Conservation (phyloP, 1,139 yeast species). For the Saccharomyces hybrid region DNA sequence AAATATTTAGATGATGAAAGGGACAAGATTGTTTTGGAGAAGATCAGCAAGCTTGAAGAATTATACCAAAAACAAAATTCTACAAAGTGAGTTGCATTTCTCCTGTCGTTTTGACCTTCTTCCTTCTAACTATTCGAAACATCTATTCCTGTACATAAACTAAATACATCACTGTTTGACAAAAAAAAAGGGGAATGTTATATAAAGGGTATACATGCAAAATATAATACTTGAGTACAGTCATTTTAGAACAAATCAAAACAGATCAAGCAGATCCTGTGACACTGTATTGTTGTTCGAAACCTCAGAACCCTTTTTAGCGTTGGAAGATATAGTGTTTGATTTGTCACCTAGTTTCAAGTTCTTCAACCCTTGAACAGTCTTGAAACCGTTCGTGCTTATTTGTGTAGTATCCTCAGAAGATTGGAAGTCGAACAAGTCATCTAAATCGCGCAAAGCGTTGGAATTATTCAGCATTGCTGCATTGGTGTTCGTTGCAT, state of each 20-base stretch:
- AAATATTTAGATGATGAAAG: conserved; percentile 67
- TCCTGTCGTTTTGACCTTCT: not conserved
- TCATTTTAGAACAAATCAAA: conserved; percentile 4
- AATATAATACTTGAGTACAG: not conserved
- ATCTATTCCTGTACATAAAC: not conserved
- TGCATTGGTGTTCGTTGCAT: conserved; percentile 9
- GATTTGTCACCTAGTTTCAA: conserved; percentile 21
- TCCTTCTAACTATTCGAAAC: not conserved
- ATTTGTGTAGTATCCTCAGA: conserved; percentile 16
- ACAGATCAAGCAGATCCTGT: conserved; percentile 50
- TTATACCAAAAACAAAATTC: conserved; percentile 14
- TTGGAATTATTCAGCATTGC: conserved; percentile 29
- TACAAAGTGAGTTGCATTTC: not conserved
- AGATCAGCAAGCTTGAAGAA: conserved; percentile 35
- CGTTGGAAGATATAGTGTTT: not conserved
- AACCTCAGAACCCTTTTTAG: not conserved
- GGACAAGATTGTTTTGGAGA: conserved; percentile 53
- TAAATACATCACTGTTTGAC: not conserved
- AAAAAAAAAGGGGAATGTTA: not conserved
- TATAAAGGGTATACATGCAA: not conserved
- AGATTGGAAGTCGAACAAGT: conserved; percentile 41
- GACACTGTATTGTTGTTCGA: conserved; percentile 22
- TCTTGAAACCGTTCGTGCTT: conserved; percentile 6
- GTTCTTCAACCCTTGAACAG: conserved; percentile 20
- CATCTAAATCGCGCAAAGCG: conserved; percentile 57